Conservation (phyloP, 805 yeast species). For the Torulaspora maleeae region DNA sequence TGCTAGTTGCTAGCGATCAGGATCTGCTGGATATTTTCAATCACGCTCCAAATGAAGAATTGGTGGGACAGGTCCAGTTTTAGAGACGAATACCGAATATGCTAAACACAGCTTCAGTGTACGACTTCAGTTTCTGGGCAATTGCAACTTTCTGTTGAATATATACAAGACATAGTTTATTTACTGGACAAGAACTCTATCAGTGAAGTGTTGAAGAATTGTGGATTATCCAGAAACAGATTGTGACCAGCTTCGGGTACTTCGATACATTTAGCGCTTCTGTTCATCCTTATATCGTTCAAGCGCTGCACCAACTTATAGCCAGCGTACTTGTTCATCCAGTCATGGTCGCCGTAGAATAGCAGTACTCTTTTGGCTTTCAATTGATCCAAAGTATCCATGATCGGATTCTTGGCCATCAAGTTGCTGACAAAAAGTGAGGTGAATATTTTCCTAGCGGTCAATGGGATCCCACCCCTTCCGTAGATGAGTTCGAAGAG, state of each 20-base stretch:
- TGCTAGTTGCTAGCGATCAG: slow-evolving; percentile 12
- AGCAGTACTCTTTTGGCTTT: slow-evolving; percentile 38
- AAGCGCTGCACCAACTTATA: slow-evolving; percentile 19
- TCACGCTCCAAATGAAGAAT: background rate
- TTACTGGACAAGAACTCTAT: slow-evolving; percentile 27
- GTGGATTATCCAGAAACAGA: slow-evolving; percentile 62
- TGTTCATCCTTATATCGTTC: slow-evolving; percentile 7
- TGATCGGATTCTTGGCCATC: slow-evolving; percentile 61
- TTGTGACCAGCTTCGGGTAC: slow-evolving; percentile 65
- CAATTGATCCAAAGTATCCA: slow-evolving; percentile 47
- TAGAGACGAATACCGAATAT: too few relatives aligned
- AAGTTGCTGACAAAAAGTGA: slow-evolving; percentile 33
- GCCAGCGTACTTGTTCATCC: slow-evolving; percentile 64
- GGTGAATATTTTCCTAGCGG: slow-evolving; percentile 29
- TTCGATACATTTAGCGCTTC: slow-evolving; percentile 20
- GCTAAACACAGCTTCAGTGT: too few relatives aligned
- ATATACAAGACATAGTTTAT: background rate
- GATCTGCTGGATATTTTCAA: slow-evolving; percentile 6
- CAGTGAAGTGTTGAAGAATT: slow-evolving; percentile 48
- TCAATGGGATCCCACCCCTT: slow-evolving; percentile 18
- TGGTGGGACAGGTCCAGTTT: background rate
- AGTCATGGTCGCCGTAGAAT: slow-evolving; percentile 65
- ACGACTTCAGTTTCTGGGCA: background rate
- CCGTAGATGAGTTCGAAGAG: slow-evolving; percentile 24
- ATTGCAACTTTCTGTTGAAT: background rate